Conservation (phyloP, 768 basidiomycete genomes). For the Amylocystis lapponica region DNA sequence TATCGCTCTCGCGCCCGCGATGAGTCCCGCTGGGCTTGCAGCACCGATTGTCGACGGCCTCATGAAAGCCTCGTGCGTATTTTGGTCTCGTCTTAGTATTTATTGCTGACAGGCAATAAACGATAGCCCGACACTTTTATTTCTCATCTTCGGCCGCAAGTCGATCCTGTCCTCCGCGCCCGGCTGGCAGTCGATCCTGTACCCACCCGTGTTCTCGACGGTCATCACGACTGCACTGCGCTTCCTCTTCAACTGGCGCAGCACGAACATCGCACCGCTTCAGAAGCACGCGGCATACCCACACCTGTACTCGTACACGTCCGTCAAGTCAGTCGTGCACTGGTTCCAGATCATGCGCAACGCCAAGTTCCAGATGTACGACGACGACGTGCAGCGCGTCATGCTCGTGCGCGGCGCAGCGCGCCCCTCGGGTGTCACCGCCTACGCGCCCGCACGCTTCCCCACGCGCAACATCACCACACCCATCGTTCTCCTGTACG, state of each 20-base stretch:
- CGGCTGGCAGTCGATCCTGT: conserved; percentile 80
- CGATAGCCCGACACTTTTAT: conserved; percentile 73
- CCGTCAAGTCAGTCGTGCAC: conserved; percentile 82
- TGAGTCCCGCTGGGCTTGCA: conserved; percentile 72
- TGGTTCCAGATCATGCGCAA: conserved; percentile 93
- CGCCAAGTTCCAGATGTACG: conserved; percentile 78
- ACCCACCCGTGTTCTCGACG: conserved; percentile 73
- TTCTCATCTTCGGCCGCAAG: conserved; percentile 80
- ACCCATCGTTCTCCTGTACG: conserved; percentile 72
- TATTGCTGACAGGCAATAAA: too few species aligned
- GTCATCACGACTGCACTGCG: conserved; percentile 61
- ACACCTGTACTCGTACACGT: conserved; percentile 77
- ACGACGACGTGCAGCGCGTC: conserved; percentile 58
- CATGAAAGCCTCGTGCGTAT: conserved; percentile 73
- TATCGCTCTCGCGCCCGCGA: conserved; percentile 78
- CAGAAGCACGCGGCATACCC: conserved; percentile 81
- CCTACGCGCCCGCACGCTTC: conserved; percentile 67
- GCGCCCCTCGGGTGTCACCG: conserved; percentile 26
- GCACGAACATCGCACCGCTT: conserved; percentile 52
- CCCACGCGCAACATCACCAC: conserved; percentile 80
- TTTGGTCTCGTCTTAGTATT: neutral
- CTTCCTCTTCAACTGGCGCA: conserved; percentile 76
- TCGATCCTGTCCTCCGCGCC: conserved; percentile 75
- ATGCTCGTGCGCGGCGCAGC: too few species aligned
- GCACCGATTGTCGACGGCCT: conserved; percentile 76